Evolutionary conservation across 139 green algal genomes (phyloP).

Genomic region (Asterochloris sp.): DNA sequence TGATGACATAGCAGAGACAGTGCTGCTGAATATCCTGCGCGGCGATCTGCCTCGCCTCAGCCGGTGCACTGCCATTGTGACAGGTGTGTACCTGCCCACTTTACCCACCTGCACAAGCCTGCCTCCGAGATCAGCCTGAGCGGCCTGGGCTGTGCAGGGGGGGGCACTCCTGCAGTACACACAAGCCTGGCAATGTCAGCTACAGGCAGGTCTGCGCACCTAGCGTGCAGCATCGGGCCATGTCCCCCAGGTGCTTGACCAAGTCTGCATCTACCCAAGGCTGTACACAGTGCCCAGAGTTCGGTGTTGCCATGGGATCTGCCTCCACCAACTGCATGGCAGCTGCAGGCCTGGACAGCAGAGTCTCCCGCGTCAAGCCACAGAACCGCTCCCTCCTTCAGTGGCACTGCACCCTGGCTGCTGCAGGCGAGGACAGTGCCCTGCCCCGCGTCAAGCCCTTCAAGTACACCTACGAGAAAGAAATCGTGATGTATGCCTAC

Average conservation of each 20-base stretch:
- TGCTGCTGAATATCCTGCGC: conserved; percentile 94
- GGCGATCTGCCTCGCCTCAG: conserved; percentile 84
- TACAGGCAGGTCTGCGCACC: too few species aligned
- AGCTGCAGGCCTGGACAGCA: background rate
- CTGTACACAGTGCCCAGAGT: too few species aligned
- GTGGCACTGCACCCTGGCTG: background rate
- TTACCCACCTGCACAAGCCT: background rate
- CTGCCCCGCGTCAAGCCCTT: conserved; percentile 96
- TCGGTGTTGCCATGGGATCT: too few species aligned
- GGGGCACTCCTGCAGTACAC: too few species aligned
- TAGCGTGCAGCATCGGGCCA: too few species aligned
- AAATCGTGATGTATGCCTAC: conserved; percentile 99
- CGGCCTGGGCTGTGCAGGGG: too few species aligned
- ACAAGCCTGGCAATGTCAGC: too few species aligned
- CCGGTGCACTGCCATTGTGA: conserved; percentile 81
- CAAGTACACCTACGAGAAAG: conserved; percentile 97
- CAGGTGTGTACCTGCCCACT: conserved; percentile 36
- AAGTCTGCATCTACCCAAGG: too few species aligned
- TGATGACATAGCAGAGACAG: conserved; percentile 96
- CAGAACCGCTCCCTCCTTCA: background rate
- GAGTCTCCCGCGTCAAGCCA: background rate
- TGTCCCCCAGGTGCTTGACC: too few species aligned
- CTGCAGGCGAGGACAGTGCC: conserved; percentile 45
- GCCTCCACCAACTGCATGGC: background rate
- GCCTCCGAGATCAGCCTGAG: too few species aligned